Conservation (phyloP, 768 basidiomycete species). For the Chiua virens region DNA sequence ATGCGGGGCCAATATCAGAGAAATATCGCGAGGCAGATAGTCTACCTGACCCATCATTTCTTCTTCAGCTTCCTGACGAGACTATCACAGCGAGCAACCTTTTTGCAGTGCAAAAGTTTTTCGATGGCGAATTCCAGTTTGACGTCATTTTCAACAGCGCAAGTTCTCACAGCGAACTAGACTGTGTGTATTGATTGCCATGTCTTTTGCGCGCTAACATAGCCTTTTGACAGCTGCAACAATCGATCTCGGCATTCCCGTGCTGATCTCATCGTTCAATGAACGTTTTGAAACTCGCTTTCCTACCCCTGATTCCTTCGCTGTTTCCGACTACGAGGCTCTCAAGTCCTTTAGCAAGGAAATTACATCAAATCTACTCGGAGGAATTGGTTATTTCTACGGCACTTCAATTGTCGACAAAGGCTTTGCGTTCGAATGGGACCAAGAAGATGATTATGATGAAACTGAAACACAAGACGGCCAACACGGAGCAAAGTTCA, state of each 20-base stretch:
- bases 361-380: slow-evolving; percentile 87
- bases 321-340: slow-evolving; percentile 43
- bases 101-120: slow-evolving; percentile 83
- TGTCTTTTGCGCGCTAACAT: slow-evolving; percentile 2
- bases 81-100: slow-evolving; percentile 72
- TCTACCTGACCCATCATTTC: slow-evolving; percentile 77
- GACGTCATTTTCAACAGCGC: slow-evolving; percentile 86
- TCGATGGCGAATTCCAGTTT: slow-evolving; percentile 83
- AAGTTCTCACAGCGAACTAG: slow-evolving; percentile 63
- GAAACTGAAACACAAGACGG: slow-evolving; percentile 38
- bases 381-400: slow-evolving; percentile 94
- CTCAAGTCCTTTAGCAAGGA: slow-evolving; percentile 79
- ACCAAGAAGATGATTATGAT: slow-evolving; percentile 59
- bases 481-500: slow-evolving; percentile 59
- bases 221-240: slow-evolving; percentile 45
- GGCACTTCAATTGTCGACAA: slow-evolving; percentile 86
- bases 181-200: slow-evolving; percentile 46
- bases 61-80: slow-evolving; percentile 77
- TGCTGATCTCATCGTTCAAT: slow-evolving; percentile 59
- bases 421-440: slow-evolving; percentile 89
- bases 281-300: slow-evolving; percentile 69
- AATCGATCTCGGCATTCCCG: slow-evolving; percentile 69
- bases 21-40: slow-evolving; percentile 49
- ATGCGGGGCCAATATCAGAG: slow-evolving; percentile 53
- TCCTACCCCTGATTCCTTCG: slow-evolving; percentile 60